Conservation (phyloP, 1,284 basidiomycete genomes). For the Tremellales sp. region DNA sequence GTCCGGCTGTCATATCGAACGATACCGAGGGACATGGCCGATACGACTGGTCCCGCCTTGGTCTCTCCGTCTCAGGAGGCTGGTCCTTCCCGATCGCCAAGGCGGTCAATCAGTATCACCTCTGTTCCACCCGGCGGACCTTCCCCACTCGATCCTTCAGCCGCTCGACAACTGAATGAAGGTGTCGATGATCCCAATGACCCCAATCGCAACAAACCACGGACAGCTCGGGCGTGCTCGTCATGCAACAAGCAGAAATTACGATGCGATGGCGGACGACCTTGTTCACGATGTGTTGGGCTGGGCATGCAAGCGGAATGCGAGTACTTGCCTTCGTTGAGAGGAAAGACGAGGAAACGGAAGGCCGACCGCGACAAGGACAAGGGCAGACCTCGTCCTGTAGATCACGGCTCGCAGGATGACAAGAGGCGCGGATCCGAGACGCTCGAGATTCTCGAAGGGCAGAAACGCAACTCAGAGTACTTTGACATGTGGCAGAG, state of each 20-base stretch:
- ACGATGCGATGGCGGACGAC: conserved; percentile 24
- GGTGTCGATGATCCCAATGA: background rate
- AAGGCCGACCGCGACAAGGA: conserved; percentile 4
- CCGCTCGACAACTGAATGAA: background rate
- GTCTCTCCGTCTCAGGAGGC: too few species aligned
- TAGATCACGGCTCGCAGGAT: background rate
- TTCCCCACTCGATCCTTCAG: background rate
- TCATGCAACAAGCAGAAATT: conserved; percentile 26
- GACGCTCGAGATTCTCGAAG: conserved; percentile 1
- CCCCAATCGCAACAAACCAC: background rate
- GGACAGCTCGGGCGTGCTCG: conserved; percentile 15
- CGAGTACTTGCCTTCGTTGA: conserved; percentile 25
- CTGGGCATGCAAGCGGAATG: conserved; percentile 10
- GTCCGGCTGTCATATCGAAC: too few species aligned
- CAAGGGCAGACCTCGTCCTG: too few species aligned
- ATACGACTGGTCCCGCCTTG: too few species aligned
- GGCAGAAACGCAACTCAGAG: background rate
- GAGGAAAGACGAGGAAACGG: conserved; percentile 30
- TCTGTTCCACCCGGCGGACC: background rate
- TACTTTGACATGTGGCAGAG: conserved; percentile 12
- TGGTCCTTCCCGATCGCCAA: background rate
- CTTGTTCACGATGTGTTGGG: conserved; percentile 23
- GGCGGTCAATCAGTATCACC: background rate
- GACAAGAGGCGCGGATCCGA: background rate
- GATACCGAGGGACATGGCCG: too few species aligned